Evolutionary conservation across 352 stramenopile genomes (phyloP).

Genomic region (Pilasporangium apinafurcum): DNA sequence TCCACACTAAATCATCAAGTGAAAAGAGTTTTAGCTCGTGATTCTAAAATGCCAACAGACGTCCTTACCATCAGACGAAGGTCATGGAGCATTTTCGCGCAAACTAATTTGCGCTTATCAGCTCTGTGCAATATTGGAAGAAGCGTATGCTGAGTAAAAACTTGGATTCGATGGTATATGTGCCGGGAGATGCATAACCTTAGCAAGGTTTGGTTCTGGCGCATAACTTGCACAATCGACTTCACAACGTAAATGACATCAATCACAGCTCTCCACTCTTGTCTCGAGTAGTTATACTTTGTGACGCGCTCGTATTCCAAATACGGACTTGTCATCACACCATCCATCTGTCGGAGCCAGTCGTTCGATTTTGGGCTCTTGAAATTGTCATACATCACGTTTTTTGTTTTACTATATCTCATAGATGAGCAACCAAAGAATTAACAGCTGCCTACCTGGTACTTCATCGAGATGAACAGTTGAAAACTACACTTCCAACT

Average conservation of each 20-base stretch:
- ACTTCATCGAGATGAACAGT: constrained; percentile 52
- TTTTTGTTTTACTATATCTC: not conserved
- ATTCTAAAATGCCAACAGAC: too few species aligned
- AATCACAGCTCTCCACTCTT: constrained; percentile 53
- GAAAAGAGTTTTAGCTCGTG: not conserved
- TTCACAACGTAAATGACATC: constrained; percentile 73
- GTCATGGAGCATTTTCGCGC: constrained; percentile 64
- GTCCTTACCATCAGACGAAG: constrained; percentile 51
- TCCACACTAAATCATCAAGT: constrained; percentile 25
- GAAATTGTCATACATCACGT: not conserved
- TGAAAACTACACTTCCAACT: constrained; percentile 56
- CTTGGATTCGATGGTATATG: constrained; percentile 62
- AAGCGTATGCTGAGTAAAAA: constrained; percentile 69
- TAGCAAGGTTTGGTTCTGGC: constrained; percentile 19
- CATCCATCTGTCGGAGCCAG: constrained; percentile 13
- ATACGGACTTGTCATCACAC: constrained; percentile 20
- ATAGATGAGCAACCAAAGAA: not conserved
- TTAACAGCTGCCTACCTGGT: constrained; percentile 17
- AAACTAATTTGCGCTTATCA: constrained; percentile 76
- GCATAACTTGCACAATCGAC: constrained; percentile 39
- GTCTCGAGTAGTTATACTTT: constrained; percentile 57
- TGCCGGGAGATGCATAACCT: constrained; percentile 34
- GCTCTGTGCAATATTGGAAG: constrained; percentile 74
- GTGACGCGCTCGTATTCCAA: constrained; percentile 68
- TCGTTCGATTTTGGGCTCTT: constrained; percentile 29